Percentiles rank a stretch among this genome's conserved stretches.
phyloP scores from a whole-genome alignment of 2,329 filamentous ascomycete species.

The Penicillium decumbens region DNA sequence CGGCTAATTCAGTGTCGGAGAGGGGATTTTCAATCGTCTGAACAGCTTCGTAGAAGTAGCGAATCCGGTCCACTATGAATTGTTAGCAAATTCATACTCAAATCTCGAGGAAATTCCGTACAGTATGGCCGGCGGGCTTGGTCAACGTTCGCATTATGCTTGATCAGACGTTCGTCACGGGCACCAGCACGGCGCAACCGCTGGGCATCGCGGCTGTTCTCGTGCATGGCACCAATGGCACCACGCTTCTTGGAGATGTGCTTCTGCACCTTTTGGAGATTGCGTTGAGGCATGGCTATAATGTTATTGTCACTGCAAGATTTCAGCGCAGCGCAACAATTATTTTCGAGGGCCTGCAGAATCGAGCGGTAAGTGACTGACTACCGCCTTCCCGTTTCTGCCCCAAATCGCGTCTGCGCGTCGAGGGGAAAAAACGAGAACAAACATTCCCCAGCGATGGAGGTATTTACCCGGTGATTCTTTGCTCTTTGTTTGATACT shows the following conservation, averaged over 20 bases:
- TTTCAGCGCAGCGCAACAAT: constrained; percentile 10
- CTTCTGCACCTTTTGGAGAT: constrained; percentile 79
- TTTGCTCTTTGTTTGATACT: constrained; percentile 2
- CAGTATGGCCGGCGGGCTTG: constrained; percentile 71
- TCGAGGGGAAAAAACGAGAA: constrained; percentile 26
- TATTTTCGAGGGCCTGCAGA: constrained; percentile 31
- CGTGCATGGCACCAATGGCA: constrained; percentile 70
- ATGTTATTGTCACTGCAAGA: constrained; percentile 1
- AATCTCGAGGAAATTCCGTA: constrained; percentile 40
- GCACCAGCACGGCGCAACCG: constrained; percentile 72
- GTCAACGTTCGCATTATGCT: constrained; percentile 62
- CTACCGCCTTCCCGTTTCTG: constrained; percentile 20
- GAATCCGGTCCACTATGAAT: constrained; percentile 58
- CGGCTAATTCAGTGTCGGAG: constrained; percentile 37
- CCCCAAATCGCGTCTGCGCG: constrained; percentile 32
- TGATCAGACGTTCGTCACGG: constrained; percentile 76
- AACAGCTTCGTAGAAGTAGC: constrained; percentile 67
- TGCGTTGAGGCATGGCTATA: constrained; percentile 61
- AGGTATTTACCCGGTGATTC: constrained; percentile 18
- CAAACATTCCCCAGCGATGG: constrained; percentile 32
- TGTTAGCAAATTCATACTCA: background rate
- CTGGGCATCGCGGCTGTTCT: constrained; percentile 81
- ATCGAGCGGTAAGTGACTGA: constrained; percentile 28
- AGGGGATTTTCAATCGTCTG: constrained; percentile 31
- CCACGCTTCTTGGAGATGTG: constrained; percentile 83